These are phyloP conservation scores for Acmispon strigosus DNA, from an alignment of 306 rosid genomes.

Conservation along the genomic window DNA sequence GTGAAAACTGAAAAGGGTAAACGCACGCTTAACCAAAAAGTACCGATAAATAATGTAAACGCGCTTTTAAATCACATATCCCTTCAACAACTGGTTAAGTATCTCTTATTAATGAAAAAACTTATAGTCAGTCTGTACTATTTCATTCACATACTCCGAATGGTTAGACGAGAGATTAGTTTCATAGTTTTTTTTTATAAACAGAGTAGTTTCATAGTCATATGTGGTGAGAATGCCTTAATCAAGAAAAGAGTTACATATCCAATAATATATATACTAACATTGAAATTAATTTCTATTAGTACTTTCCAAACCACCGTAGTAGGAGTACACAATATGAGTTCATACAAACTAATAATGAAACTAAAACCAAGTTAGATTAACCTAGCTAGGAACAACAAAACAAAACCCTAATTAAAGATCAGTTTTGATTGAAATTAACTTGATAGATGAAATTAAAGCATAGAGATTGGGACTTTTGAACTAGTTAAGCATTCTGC, in stretches of 20 bases:
- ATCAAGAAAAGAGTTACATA: too few species aligned
- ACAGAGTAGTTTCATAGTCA: too few species aligned
- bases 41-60: not conserved
- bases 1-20: not conserved
- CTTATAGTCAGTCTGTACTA: too few species aligned
- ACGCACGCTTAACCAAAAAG: constrained; percentile 7
- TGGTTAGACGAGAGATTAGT: too few species aligned
- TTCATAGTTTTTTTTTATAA: too few species aligned
- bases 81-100: too few species aligned
- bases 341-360: not conserved
- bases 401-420: constrained; percentile 17
- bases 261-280: not conserved
- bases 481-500: constrained; percentile 36
- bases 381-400: constrained; percentile 9
- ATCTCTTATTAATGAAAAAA: too few species aligned
- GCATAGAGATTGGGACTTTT: too few species aligned
- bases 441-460: too few species aligned
- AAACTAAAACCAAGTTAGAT: not conserved
- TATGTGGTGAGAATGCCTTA: too few species aligned
- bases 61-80: not conserved
- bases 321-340: not conserved
- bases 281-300: not conserved
- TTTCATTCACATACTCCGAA: too few species aligned
- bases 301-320: not conserved
- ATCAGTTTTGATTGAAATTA: not conserved